These are phyloP conservation scores for Phaeosphaeria sp. DNA, from an alignment of 2,329 filamentous ascomycete genomes.

Conservation along the genomic window DNA sequence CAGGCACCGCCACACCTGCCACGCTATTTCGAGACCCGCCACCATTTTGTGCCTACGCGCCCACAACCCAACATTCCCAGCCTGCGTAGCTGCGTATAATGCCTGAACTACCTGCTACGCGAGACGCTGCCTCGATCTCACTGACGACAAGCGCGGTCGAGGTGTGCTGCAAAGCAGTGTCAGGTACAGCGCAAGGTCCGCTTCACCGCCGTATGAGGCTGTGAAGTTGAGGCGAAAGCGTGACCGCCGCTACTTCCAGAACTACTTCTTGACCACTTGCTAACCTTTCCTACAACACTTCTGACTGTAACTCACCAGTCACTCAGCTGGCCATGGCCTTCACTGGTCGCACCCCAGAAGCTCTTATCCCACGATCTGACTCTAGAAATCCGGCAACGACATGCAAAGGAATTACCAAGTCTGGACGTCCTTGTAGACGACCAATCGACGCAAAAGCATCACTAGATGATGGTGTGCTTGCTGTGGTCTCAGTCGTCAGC, in stretches of 20 bases:
- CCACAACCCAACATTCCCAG: conserved; percentile 17
- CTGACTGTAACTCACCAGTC: neutral
- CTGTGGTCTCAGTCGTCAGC: conserved; percentile 46
- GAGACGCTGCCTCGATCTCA: neutral
- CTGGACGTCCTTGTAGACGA: conserved; percentile 83
- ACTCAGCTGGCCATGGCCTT: conserved; percentile 34
- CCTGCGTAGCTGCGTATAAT: conserved; percentile 14
- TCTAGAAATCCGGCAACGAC: conserved; percentile 83
- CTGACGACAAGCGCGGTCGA: neutral
- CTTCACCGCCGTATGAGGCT: conserved; percentile 10
- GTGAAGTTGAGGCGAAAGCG: conserved; percentile 1
- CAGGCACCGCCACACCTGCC: conserved; percentile 25
- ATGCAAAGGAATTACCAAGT: conserved; percentile 84
- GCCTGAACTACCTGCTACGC: conserved; percentile 3
- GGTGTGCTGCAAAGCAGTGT: neutral
- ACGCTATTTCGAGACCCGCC: conserved; percentile 24
- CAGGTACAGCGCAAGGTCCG: neutral
- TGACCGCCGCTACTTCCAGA: neutral
- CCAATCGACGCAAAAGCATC: conserved; percentile 62
- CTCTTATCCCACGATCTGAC: conserved; percentile 77
- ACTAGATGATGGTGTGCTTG: conserved; percentile 48
- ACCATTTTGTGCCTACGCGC: conserved; percentile 24
- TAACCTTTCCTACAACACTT: neutral
- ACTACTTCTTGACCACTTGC: neutral
- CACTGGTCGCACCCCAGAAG: conserved; percentile 72